Conservation (phyloP, 495 filamentous ascomycete species). For the Aspergillus cristatus region DNA sequence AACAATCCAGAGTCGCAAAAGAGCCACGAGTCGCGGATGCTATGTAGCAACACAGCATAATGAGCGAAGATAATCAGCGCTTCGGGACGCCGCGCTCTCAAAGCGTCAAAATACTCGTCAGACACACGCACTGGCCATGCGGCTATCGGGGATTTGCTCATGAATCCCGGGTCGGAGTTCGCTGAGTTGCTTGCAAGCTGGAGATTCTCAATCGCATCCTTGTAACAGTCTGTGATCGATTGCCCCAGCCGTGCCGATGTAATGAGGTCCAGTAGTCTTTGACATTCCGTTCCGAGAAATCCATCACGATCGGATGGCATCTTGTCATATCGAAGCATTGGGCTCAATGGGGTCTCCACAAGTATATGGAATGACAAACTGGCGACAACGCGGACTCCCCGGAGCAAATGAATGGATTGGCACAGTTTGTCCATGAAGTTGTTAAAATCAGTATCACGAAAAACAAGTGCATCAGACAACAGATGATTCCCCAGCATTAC, state of each 20-base stretch:
- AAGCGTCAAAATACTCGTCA: constrained; percentile 19
- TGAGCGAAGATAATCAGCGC: constrained; percentile 35
- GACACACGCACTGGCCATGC: constrained; percentile 24
- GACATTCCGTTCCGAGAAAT: background rate
- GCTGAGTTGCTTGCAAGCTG: constrained; percentile 6
- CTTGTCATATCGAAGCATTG: constrained; percentile 3
- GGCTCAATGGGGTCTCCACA: constrained; percentile 5
- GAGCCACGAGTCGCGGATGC: constrained; percentile 23
- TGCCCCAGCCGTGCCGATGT: constrained; percentile 4
- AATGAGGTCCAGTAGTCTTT: constrained; percentile 6
- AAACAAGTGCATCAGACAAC: constrained; percentile 32
- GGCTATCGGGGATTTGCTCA: constrained; percentile 10
- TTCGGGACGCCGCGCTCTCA: constrained; percentile 23
- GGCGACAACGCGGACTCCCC: constrained; percentile 30
- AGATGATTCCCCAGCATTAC: constrained; percentile 33
- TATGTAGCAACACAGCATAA: constrained; percentile 29
- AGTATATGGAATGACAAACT: constrained; percentile 15
- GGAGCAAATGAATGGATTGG: constrained; percentile 33
- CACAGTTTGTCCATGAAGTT: constrained; percentile 30
- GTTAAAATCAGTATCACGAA: constrained; percentile 18
- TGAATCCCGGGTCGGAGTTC: background rate
- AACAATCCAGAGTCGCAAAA: constrained; percentile 20
- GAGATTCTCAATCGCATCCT: constrained; percentile 9
- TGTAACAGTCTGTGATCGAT: constrained; percentile 8
- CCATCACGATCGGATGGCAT: background rate